These are phyloP conservation scores for Leptoxyphium fumago DNA, from an alignment of 2,329 filamentous ascomycete species.

Conservation along the genomic window DNA sequence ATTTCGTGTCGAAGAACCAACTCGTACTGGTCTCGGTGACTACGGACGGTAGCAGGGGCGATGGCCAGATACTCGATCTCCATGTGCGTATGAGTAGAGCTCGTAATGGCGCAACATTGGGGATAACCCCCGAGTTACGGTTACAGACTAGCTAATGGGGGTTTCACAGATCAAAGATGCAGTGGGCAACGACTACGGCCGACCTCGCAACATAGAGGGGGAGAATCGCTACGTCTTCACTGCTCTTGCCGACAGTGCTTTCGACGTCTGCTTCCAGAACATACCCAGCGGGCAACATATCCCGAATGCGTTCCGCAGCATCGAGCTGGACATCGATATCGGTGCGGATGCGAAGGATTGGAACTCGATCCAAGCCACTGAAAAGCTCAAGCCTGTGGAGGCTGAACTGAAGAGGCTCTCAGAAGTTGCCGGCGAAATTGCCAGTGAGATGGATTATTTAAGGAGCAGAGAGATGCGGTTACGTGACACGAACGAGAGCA, in stretches of 20 bases:
- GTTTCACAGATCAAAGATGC: conserved; percentile 70
- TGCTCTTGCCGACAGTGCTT: conserved; percentile 61
- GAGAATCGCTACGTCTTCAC: conserved; percentile 92
- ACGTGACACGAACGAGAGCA: conserved; percentile 98
- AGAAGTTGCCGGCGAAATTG: conserved; percentile 78
- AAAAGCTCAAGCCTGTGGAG: conserved; percentile 97
- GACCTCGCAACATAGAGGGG: conserved; percentile 78
- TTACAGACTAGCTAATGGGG: no score
- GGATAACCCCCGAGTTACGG: no score
- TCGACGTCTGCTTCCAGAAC: conserved; percentile 13
- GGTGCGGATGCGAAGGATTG: conserved; percentile 96
- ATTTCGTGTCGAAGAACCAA: conserved; percentile 85
- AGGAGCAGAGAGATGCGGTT: conserved; percentile 82
- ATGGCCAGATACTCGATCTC: conserved; percentile 89
- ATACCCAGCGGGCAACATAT: conserved; percentile 36
- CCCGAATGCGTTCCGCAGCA: conserved; percentile 40
- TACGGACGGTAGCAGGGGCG: conserved; percentile 69
- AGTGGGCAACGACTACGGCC: conserved; percentile 89
- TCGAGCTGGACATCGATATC: conserved; percentile 92
- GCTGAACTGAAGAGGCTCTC: conserved; percentile 86
- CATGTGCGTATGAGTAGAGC: conserved; percentile 46
- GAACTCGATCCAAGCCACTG: conserved; percentile 86
- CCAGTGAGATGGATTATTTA: conserved; percentile 92
- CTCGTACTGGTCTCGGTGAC: conserved; percentile 90
- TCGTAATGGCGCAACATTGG: not conserved